Base-by-base conservation (phyloP, 2,329 filamentous ascomycete genomes). In the Neospermospora avenae region DNA sequence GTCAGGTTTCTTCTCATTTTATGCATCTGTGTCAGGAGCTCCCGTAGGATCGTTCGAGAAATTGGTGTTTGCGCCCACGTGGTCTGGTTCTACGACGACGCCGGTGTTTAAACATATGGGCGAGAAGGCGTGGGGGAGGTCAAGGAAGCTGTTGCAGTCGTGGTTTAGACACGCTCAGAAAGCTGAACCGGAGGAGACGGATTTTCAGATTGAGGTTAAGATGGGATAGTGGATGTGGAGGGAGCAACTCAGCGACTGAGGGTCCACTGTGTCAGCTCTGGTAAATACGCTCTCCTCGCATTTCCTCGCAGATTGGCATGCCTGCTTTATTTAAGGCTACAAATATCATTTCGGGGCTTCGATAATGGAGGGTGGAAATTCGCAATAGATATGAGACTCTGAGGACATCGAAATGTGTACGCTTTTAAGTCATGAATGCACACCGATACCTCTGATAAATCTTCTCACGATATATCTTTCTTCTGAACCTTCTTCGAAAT, bases 241-340 rank as follows among this genome's bases (percentile, higher is more conserved):
- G 16, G 39, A 41, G 31, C 35, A 51, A 48, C 39, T 53, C 56
- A 58, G 20, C 18, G 35, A 31, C 39, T 39, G 53, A 58, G 48
- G 45, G 37, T 51, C 11, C 11, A 31, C 11, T 10, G 11, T 10
- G n/a, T 31, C 2, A 3, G 28, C 11, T 31, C 28, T 31, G 28
- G n/a, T n/a, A n/a, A n/a, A n/a, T n/a, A n/a, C n/a, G n/a, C n/a
- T n/a, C n/a, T n/a, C n/a, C n/a, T n/a, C n/a, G n/a, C n/a, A n/a
- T n/a, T n/a, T n/a, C n/a, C n/a, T n/a, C n/a, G n/a, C n/a, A n/a
- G n/a, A n/a, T n/a, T n/a, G n/a, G n/a, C n/a, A n/a, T n/a, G n/a
- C n/a, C n/a, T n/a, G n/a, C n/a, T n/a, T n/a, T n/a, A n/a, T n/a
- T n/a, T n/a, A n/a, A n/a, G n/a, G n/a, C n/a, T n/a, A n/a, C n/a